Evolutionary conservation across 306 rosid genomes (phyloP).

Genomic region (Cucurbita pepo): DNA sequence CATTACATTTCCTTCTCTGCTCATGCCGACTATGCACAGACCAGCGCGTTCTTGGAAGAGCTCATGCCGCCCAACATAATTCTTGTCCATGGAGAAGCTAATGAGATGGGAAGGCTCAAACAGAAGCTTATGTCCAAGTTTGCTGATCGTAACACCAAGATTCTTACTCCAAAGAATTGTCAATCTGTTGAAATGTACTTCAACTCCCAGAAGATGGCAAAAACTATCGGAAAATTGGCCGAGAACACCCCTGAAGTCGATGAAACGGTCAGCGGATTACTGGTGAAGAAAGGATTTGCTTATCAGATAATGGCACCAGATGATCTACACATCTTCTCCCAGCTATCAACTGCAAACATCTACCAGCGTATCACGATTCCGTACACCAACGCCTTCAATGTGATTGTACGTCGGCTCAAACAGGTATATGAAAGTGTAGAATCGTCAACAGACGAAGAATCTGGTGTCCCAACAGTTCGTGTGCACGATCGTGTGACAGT

Average conservation of each 20-base stretch:
- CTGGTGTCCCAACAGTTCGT: constrained; percentile 43
- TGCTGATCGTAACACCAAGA: constrained; percentile 66
- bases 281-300: constrained; percentile 80
- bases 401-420: constrained; percentile 51
- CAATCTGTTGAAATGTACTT: constrained; percentile 86
- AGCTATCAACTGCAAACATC: constrained; percentile 60
- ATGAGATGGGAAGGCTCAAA: constrained; percentile 93
- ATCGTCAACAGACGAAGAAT: constrained; percentile 64
- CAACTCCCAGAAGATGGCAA: constrained; percentile 91
- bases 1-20: constrained; percentile 94
- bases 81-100: constrained; percentile 92
- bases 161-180: constrained; percentile 85
- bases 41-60: constrained; percentile 83
- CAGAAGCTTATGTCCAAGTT: constrained; percentile 74
- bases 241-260: constrained; percentile 59
- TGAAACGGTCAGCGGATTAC: constrained; percentile 61
- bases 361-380: constrained; percentile 85
- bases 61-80: constrained; percentile 84
- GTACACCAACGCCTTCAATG: constrained; percentile 42
- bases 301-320: constrained; percentile 94
- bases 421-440: constrained; percentile 72
- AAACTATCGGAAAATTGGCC: constrained; percentile 76
- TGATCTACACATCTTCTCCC: constrained; percentile 87
- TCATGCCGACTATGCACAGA: constrained; percentile 92
- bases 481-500: constrained; percentile 66